phyloP scores from a whole-genome alignment of 116 monocot genomes.

The Trichopus zeylanicus region DNA sequence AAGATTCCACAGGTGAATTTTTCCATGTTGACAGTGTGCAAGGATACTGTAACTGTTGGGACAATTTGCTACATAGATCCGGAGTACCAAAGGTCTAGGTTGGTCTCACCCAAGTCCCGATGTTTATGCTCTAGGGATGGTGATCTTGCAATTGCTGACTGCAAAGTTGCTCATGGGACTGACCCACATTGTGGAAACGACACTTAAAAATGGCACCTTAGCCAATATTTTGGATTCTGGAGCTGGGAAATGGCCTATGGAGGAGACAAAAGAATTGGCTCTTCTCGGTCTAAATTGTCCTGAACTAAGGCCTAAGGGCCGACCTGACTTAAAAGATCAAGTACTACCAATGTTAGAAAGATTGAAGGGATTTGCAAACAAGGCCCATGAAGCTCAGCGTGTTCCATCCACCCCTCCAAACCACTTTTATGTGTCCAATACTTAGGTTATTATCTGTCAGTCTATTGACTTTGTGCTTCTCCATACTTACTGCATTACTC shows the following conservation, averaged over 20 bases:
- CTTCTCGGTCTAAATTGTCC: conserved; percentile 40
- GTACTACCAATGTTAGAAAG: conserved; percentile 45
- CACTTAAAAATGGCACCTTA: conserved; percentile 27
- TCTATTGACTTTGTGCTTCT: background rate
- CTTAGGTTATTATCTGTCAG: conserved; percentile 24
- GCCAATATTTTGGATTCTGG: conserved; percentile 36
- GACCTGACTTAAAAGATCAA: conserved; percentile 42
- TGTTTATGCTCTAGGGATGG: conserved; percentile 56
- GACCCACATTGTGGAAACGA: conserved; percentile 34
- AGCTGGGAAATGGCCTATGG: conserved; percentile 52
- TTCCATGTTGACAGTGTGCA: conserved; percentile 27
- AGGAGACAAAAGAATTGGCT: conserved; percentile 44
- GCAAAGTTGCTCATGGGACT: conserved; percentile 50
- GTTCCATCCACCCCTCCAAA: conserved; percentile 18
- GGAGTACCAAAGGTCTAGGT: conserved; percentile 65
- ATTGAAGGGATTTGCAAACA: conserved; percentile 29
- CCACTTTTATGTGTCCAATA: conserved; percentile 62
- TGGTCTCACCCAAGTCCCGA: conserved; percentile 60
- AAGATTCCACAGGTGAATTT: conserved; percentile 21
- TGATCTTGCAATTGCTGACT: conserved; percentile 57
- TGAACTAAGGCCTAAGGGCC: conserved; percentile 42
- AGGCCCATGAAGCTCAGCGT: background rate
- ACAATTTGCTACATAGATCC: conserved; percentile 78
- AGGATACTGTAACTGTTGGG: conserved; percentile 59
- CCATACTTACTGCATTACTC: background rate